Percentiles rank a stretch among this genome's conserved stretches.
These are phyloP conservation scores for Claviceps quebecensis DNA, from an alignment of 2,329 filamentous ascomycete genomes.

Conservation along the genomic window DNA sequence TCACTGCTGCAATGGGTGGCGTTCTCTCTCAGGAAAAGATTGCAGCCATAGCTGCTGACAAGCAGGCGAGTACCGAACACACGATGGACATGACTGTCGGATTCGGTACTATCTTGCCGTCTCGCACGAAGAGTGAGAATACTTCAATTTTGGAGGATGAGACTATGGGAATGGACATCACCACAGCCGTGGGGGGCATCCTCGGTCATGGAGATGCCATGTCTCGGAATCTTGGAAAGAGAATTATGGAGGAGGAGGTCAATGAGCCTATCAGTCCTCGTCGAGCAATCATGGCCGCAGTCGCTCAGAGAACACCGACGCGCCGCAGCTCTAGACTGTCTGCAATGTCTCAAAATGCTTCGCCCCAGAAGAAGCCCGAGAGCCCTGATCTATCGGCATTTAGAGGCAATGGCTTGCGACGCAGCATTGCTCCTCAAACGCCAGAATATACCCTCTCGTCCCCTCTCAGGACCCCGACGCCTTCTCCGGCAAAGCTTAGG, in stretches of 20 bases:
- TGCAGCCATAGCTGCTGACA: conserved; percentile 13
- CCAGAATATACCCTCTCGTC: conserved; percentile 9
- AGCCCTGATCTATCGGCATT: conserved; percentile 43
- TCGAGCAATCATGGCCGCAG: conserved; percentile 20
- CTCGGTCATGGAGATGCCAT: conserved; percentile 24
- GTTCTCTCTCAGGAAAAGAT: conserved; percentile 26
- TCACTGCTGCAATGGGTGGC: conserved; percentile 52
- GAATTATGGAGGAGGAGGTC: conserved; percentile 44
- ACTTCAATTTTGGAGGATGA: conserved; percentile 14
- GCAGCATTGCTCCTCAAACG: conserved; percentile 28
- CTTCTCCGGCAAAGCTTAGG: conserved; percentile 13
- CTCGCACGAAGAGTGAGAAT: conserved; percentile 16
- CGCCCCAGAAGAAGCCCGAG: conserved; percentile 21
- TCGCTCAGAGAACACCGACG: conserved; percentile 11
- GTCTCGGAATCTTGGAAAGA: conserved; percentile 31
- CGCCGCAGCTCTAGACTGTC: conserved; percentile 8
- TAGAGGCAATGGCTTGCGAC: conserved; percentile 32
- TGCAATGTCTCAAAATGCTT: conserved; percentile 15
- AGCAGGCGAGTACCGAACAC: conserved; percentile 16
- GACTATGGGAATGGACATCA: conserved; percentile 55
- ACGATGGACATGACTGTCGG: conserved; percentile 43
- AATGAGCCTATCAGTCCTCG: conserved; percentile 31
- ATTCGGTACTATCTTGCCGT: conserved; percentile 37
- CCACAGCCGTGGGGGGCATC: conserved; percentile 48
- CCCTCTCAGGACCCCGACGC: conserved; percentile 9